Evolutionary conservation across 495 filamentous ascomycete genomes (phyloP).

Genomic region (Usnea hakonensis): DNA sequence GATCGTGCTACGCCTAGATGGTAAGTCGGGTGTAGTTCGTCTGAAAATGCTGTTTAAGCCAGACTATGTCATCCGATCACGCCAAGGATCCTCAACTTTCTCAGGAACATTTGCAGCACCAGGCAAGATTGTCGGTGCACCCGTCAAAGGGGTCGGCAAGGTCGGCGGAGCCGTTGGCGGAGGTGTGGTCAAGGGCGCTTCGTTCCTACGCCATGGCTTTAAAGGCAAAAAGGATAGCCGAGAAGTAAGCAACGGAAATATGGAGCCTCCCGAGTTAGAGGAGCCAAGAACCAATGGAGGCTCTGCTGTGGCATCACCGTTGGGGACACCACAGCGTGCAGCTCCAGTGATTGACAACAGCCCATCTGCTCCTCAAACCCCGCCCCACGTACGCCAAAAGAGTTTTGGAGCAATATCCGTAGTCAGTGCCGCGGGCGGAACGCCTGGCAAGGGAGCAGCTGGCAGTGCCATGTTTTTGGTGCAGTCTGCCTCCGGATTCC

Average conservation of each 20-base stretch:
- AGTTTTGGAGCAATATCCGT: slow-evolving; percentile 59
- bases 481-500: slow-evolving; percentile 70
- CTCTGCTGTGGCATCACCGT: slow-evolving; percentile 17
- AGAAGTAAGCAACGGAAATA: slow-evolving; percentile 38
- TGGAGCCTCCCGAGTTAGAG: slow-evolving; percentile 34
- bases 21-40: slow-evolving; percentile 77
- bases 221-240: slow-evolving; percentile 55
- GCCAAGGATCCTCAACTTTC: slow-evolving; percentile 90
- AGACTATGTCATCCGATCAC: slow-evolving; percentile 77
- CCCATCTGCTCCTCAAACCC: slow-evolving; percentile 36
- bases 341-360: slow-evolving; percentile 23
- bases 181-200: slow-evolving; percentile 78
- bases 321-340: slow-evolving; percentile 17
- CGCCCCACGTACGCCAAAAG: slow-evolving; percentile 42
- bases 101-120: slow-evolving; percentile 83
- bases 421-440: slow-evolving; percentile 45
- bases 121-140: slow-evolving; percentile 88
- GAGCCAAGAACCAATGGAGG: slow-evolving; percentile 21
- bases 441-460: slow-evolving; percentile 45
- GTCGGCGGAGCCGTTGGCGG: slow-evolving; percentile 63
- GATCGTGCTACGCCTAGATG: slow-evolving; percentile 67
- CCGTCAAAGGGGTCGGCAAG: slow-evolving; percentile 80
- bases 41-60: slow-evolving; percentile 90
- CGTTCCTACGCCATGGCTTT: slow-evolving; percentile 75
- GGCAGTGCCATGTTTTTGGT: slow-evolving; percentile 79